phyloP scores from a whole-genome alignment of 441 rosid genomes.

The Rhodomyrtus psidioides region DNA sequence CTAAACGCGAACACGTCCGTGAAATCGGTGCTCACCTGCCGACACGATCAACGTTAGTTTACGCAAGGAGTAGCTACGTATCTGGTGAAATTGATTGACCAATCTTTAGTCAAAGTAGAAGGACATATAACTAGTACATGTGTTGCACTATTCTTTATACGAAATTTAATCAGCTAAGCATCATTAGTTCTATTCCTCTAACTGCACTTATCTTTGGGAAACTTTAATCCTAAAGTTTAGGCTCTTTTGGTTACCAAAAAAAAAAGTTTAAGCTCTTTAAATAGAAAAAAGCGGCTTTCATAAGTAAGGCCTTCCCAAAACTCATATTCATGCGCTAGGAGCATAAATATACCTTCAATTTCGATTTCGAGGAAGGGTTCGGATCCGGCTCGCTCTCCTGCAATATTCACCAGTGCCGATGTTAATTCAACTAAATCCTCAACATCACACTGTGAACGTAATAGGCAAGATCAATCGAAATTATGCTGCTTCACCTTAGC shows the following conservation, averaged over 20 bases:
- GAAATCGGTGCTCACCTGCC: neutral
- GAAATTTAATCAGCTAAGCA: too few species aligned
- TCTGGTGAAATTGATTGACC: neutral
- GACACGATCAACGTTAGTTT: neutral
- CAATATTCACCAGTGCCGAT: neutral
- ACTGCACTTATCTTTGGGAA: neutral
- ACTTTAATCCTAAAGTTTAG: neutral
- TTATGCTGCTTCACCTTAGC: slow-evolving; percentile 26
- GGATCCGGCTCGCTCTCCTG: neutral
- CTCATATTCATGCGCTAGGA: neutral
- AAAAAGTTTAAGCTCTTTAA: too few species aligned
- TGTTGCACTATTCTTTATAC: too few species aligned
- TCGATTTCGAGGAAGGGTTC: neutral
- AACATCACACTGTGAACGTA: neutral
- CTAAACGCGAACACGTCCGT: neutral
- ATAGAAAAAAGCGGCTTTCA: neutral
- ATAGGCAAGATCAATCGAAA: neutral
- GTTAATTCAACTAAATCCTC: neutral
- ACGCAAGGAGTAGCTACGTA: too few species aligned
- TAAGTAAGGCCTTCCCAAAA: neutral
- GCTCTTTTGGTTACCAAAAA: too few species aligned
- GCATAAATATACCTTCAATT: neutral
- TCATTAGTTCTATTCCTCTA: neutral
- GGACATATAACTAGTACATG: neutral
- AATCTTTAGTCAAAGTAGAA: neutral